A percentile compares a stretch with the other conserved stretches of the same genome.
phyloP scores from a whole-genome alignment of 148 eudicot species.

The Fagopyrum homotropicum region DNA sequence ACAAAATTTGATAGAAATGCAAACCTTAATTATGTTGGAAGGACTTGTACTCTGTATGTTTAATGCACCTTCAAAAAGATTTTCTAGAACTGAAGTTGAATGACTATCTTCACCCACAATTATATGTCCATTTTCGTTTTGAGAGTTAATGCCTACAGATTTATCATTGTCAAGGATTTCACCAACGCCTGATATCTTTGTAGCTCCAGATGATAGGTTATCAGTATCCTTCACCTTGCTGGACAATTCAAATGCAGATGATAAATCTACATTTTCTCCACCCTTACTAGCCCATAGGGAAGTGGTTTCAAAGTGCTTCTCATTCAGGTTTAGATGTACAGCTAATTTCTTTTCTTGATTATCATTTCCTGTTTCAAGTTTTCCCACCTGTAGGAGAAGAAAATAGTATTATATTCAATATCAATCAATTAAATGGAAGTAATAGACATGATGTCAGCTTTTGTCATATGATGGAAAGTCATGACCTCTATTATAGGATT shows the following conservation, averaged over 20 bases:
- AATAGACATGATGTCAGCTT: neutral
- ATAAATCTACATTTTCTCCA: slow-evolving; percentile 18
- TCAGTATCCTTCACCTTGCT: slow-evolving; percentile 18
- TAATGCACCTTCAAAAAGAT: slow-evolving; percentile 55
- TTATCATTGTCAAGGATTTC: slow-evolving; percentile 33
- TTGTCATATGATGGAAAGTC: neutral
- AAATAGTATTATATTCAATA: slow-evolving; percentile 16
- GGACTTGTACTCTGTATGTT: slow-evolving; percentile 25
- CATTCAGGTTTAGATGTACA: slow-evolving; percentile 20
- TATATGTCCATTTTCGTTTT: slow-evolving; percentile 29
- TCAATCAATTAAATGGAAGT: neutral
- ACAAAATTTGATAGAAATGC: slow-evolving; percentile 1
- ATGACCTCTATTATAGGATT: neutral
- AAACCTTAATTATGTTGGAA: slow-evolving; percentile 43
- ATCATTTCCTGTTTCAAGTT: slow-evolving; percentile 27
- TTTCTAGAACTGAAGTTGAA: slow-evolving; percentile 59
- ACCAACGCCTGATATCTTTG: slow-evolving; percentile 31
- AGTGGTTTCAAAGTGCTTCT: slow-evolving; percentile 23
- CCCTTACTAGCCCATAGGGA: slow-evolving; percentile 21
- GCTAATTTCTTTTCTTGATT: slow-evolving; percentile 28
- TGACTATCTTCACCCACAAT: slow-evolving; percentile 31
- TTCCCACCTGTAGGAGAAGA: slow-evolving; percentile 35
- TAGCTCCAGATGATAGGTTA: slow-evolving; percentile 15
- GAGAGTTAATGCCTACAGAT: slow-evolving; percentile 26
- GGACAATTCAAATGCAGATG: slow-evolving; percentile 23